Percentiles rank a stretch among this genome's conserved stretches.
Conservation (phyloP, 257 asterid species). For the Anisodus acutangulus region DNA sequence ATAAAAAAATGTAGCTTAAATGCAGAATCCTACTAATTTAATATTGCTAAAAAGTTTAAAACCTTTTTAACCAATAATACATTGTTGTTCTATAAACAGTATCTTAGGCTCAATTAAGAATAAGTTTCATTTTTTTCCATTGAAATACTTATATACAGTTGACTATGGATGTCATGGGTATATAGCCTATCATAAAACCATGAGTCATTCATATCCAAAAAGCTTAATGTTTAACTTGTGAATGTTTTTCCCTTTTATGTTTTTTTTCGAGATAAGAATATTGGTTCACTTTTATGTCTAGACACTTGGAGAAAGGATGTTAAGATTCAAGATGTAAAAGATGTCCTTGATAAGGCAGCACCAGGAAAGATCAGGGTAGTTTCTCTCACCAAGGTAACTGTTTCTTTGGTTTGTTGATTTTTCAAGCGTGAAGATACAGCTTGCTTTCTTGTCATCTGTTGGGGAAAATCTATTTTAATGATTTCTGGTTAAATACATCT, state of each 20-base stretch:
- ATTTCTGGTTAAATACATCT: background rate
- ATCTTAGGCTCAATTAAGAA: constrained; percentile 13
- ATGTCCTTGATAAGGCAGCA: constrained; percentile 66
- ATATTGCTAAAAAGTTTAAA: background rate
- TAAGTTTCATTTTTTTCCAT: background rate
- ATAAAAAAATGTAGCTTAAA: background rate
- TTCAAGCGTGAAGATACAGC: background rate
- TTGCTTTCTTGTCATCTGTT: background rate
- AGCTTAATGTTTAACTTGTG: constrained; percentile 2
- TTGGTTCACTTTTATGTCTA: constrained; percentile 37
- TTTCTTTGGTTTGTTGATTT: constrained; percentile 21
- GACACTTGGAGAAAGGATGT: constrained; percentile 95
- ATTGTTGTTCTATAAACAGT: background rate
- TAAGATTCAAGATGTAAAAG: constrained; percentile 59
- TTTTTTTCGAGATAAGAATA: background rate
- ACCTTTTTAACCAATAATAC: background rate
- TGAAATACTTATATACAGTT: background rate
- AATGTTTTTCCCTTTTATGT: background rate
- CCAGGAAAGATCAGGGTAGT: constrained; percentile 69
- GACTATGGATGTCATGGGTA: background rate
- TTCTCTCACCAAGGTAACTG: constrained; percentile 79
- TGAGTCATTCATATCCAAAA: background rate
- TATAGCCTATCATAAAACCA: constrained; percentile 18
- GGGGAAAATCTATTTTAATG: background rate
- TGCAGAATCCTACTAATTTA: constrained; percentile 11